A percentile compares a stretch with the other conserved stretches of the same genome.
Conservation (phyloP, 345 rosid species). For the Balakata baccata region DNA sequence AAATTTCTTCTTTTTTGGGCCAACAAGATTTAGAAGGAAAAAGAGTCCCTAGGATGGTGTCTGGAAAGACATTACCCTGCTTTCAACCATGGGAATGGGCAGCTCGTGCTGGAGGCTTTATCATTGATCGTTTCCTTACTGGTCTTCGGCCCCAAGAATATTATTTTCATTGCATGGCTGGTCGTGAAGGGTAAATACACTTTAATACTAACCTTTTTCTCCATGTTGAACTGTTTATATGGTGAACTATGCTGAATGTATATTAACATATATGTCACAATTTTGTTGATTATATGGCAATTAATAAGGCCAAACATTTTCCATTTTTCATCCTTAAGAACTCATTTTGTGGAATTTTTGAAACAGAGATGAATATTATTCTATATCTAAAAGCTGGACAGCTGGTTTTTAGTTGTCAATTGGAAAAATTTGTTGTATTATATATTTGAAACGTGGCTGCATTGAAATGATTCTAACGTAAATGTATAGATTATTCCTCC, state of each 20-base stretch:
- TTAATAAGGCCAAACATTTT: not conserved
- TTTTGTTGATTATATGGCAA: no score
- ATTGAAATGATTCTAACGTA: not conserved
- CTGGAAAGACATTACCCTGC: constrained; percentile 96
- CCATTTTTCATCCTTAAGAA: not conserved
- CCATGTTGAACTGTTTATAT: not conserved
- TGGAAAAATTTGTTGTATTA: not conserved
- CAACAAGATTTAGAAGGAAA: constrained; percentile 99
- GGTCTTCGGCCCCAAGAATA: constrained; percentile 99
- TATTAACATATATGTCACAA: not conserved
- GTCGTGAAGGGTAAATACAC: constrained; percentile 89
- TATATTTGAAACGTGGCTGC: not conserved
- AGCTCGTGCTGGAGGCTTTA: constrained; percentile 95
- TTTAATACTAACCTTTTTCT: constrained; percentile 1
- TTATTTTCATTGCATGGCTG: constrained; percentile 99
- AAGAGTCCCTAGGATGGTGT: constrained; percentile 97
- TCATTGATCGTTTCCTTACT: constrained; percentile 88
- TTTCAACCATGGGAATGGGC: constrained; percentile 98
- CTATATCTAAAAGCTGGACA: not conserved
- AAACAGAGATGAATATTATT: not conserved
- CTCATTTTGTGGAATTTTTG: not conserved
- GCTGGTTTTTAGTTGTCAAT: not conserved
- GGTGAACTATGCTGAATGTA: not conserved
- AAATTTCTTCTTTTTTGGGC: constrained; percentile 92
- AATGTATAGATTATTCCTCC: not conserved